A percentile compares a stretch with the other conserved stretches of the same genome.
Conservation (phyloP, 306 rosid genomes). For the Cucumis sativus region Cucumber_9930_V3 NC_026655.2:5626501-5627000, state of each 20-base stretch:
- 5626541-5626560: not conserved
- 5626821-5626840: not conserved
- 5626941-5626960: too few species aligned
- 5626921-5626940: too few species aligned
- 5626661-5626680: slow-evolving; percentile 26
- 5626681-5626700: slow-evolving; percentile 20
- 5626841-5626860: not conserved
- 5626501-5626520: not conserved
- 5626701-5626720: slow-evolving; percentile 26
- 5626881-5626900: too few species aligned
- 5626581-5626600: not conserved
- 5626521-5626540: not conserved
- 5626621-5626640: slow-evolving; percentile 26
- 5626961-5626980: too few species aligned
- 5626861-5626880: too few species aligned
- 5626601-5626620: not conserved
- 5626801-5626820: not conserved
- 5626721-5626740: slow-evolving; percentile 43
- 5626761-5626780: not conserved
- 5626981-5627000: too few species aligned
- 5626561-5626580: not conserved
- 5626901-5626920: too few species aligned
- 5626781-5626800: not conserved
- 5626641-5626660: slow-evolving; percentile 37
- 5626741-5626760: not conserved